Conservation (phyloP, 371 early-diverging fungal species). For the Rhizopus sp. region DNA sequence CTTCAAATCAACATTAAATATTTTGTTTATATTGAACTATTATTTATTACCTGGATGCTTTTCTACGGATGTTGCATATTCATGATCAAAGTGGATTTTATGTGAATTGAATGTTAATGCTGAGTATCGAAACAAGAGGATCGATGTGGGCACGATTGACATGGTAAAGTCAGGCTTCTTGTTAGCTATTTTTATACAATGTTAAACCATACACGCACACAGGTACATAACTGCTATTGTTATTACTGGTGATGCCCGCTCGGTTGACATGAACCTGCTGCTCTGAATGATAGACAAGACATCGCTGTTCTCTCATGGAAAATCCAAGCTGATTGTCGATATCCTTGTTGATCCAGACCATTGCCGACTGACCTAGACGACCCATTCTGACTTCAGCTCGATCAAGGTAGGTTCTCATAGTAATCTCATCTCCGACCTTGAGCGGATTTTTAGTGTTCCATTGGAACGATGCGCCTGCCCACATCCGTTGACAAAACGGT, state of each 20-base stretch:
- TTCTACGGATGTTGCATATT: constrained; percentile 68
- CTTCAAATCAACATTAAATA: constrained; percentile 21
- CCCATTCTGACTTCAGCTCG: constrained; percentile 54
- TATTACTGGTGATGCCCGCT: constrained; percentile 15
- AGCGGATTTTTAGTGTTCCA: constrained; percentile 63
- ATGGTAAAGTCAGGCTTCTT: constrained; percentile 58
- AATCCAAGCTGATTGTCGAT: constrained; percentile 65
- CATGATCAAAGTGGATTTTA: constrained; percentile 77
- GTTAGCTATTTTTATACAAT: constrained; percentile 29
- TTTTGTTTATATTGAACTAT: neutral
- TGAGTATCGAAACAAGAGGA: constrained; percentile 84
- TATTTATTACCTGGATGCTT: constrained; percentile 62
- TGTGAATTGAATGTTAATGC: constrained; percentile 84
- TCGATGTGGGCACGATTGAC: constrained; percentile 60
- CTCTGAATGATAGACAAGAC: constrained; percentile 67
- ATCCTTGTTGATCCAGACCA: constrained; percentile 68
- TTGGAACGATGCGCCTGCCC: constrained; percentile 80
- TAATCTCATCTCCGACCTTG: constrained; percentile 60
- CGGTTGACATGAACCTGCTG: constrained; percentile 8
- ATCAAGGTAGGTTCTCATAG: constrained; percentile 58
- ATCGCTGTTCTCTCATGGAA: constrained; percentile 70
- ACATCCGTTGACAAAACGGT: constrained; percentile 79
- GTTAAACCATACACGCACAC: neutral
- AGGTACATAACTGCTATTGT: neutral
- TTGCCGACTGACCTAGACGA: constrained; percentile 61